phyloP scores from a whole-genome alignment of 768 basidiomycete species.

The Cyclocybe aegerita region DNA sequence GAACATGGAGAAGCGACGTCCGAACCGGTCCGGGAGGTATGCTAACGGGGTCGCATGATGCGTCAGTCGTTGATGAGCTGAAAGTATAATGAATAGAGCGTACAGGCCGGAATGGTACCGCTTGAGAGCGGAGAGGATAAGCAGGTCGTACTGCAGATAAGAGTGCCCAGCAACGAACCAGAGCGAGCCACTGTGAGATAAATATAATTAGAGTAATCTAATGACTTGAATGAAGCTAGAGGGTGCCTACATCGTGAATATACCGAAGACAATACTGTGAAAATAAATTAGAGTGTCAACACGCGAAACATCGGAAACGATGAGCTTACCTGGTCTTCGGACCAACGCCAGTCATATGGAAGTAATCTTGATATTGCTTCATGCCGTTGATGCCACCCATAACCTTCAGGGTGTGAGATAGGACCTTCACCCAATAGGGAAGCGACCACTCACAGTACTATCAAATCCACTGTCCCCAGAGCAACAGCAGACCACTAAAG shows the following conservation, averaged over 20 bases:
- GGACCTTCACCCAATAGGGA: neutral
- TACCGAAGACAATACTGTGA: slow-evolving; percentile 49
- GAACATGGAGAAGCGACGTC: slow-evolving; percentile 51
- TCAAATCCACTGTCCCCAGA: slow-evolving; percentile 55
- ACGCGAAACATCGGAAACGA: neutral
- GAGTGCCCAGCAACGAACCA: slow-evolving; percentile 24
- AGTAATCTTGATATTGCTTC: slow-evolving; percentile 46
- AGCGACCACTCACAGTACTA: slow-evolving; percentile 37
- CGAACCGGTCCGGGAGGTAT: slow-evolving; percentile 46
- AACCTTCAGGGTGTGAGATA: slow-evolving; percentile 27
- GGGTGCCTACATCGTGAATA: slow-evolving; percentile 44
- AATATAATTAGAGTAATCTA: neutral
- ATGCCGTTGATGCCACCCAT: slow-evolving; percentile 56
- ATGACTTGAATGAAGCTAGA: slow-evolving; percentile 2
- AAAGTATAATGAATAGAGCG: slow-evolving; percentile 5
- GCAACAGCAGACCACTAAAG: slow-evolving; percentile 47
- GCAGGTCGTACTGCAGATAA: neutral
- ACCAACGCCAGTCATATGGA: slow-evolving; percentile 41
- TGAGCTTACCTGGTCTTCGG: slow-evolving; percentile 39
- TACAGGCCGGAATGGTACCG: slow-evolving; percentile 45
- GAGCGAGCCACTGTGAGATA: slow-evolving; percentile 33
- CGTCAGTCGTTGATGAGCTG: neutral
- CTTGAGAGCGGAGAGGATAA: slow-evolving; percentile 17
- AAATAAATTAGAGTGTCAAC: neutral
- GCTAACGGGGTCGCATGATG: slow-evolving; percentile 23